Evolutionary conservation across 164 flowering plant species (phyloP).

Genomic region (Saururus chinensis): DNA sequence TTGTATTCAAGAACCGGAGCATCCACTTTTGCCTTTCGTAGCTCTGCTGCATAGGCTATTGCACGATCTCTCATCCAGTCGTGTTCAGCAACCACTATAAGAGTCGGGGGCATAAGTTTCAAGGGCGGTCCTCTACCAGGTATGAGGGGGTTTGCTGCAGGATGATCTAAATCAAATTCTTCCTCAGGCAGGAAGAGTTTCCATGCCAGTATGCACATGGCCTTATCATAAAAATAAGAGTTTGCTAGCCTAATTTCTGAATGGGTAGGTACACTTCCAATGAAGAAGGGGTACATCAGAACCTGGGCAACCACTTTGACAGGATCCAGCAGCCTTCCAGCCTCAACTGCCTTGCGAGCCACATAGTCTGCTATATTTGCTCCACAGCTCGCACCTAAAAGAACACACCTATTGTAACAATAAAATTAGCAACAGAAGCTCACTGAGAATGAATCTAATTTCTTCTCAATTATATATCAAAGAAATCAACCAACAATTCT

Average conservation of each 20-base stretch:
- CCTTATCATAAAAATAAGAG: conserved; percentile 49
- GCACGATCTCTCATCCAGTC: conserved; percentile 64
- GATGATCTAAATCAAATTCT: conserved; percentile 41
- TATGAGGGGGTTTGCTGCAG: conserved; percentile 45
- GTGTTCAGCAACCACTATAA: conserved; percentile 51
- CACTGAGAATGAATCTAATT: not conserved
- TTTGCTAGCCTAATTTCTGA: conserved; percentile 45
- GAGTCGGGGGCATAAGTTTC: conserved; percentile 48
- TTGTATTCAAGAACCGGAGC: conserved; percentile 55
- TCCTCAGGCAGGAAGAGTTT: conserved; percentile 45
- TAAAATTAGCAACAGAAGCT: not conserved
- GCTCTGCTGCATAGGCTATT: conserved; percentile 49
- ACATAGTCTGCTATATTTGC: conserved; percentile 49
- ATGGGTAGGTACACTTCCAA: conserved; percentile 41
- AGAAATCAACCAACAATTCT: too few species aligned
- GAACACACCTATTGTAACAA: conserved; percentile 28
- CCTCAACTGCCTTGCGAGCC: conserved; percentile 36
- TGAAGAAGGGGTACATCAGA: conserved; percentile 56
- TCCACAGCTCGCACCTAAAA: conserved; percentile 51
- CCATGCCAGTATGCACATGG: conserved; percentile 46
- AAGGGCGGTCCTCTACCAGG: conserved; percentile 30
- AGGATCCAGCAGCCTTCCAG: conserved; percentile 42
- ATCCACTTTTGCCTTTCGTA: conserved; percentile 47
- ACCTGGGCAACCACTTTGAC: conserved; percentile 52
- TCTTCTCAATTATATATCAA: too few species aligned